Conservation (phyloP, 345 rosid genomes). For the Euphorbia pulcherrima region DNA sequence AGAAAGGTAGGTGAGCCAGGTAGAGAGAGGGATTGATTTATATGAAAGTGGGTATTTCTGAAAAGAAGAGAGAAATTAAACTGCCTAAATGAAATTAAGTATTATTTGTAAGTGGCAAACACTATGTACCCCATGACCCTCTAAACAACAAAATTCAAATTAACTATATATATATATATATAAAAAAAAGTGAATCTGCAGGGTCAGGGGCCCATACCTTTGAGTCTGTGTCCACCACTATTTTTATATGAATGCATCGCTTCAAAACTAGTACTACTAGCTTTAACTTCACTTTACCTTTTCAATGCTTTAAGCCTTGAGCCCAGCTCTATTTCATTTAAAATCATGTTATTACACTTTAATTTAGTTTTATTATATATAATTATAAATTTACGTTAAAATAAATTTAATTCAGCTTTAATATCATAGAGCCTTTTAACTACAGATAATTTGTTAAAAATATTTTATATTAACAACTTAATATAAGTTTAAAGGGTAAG, state of each 20-base stretch:
- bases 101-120: constrained; percentile 37
- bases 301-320: background rate
- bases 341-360: too few species aligned
- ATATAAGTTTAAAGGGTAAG: background rate
- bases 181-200: constrained; percentile 19
- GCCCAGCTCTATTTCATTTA: background rate
- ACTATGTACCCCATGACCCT: constrained; percentile 33
- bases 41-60: constrained; percentile 26
- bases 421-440: too few species aligned
- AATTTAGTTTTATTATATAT: background rate
- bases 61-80: constrained; percentile 39
- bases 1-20: constrained; percentile 27
- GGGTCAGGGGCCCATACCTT: constrained; percentile 34
- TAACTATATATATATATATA: too few species aligned
- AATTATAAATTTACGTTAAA: too few species aligned
- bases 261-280: background rate
- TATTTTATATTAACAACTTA: too few species aligned
- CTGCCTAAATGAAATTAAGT: constrained; percentile 10
- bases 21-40: background rate
- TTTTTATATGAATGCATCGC: too few species aligned
- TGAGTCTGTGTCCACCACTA: constrained; percentile 17
- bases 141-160: background rate
- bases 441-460: too few species aligned
- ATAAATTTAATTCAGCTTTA: too few species aligned
- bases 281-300: background rate